These are phyloP conservation scores for Polychaeton citri DNA, from an alignment of 2,329 filamentous ascomycete genomes.

Conservation along the genomic window DNA sequence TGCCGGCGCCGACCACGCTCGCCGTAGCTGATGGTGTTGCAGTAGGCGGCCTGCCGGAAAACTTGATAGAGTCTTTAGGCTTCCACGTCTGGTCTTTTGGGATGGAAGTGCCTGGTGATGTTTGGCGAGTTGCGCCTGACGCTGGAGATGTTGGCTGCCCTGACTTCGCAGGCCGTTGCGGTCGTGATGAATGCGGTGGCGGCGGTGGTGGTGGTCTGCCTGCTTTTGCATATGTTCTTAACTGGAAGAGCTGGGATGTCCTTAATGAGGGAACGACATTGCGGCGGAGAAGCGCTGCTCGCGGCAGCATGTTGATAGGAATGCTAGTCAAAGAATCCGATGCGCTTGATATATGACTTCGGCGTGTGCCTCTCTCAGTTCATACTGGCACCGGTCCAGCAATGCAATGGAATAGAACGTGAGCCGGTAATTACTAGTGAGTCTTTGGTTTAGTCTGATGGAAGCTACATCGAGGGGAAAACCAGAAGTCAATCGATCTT, in stretches of 20 bases:
- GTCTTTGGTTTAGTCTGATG: too few species aligned
- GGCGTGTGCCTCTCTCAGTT: too few species aligned
- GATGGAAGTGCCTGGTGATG: slow-evolving; percentile 18
- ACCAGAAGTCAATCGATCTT: too few species aligned
- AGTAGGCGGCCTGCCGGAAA: slow-evolving; percentile 14
- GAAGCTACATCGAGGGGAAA: too few species aligned
- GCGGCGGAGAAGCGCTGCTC: slow-evolving; percentile 15
- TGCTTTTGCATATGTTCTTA: slow-evolving; percentile 13
- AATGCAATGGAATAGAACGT: too few species aligned
- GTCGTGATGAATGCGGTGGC: slow-evolving; percentile 5
- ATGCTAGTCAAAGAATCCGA: too few species aligned
- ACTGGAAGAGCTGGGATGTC: slow-evolving; percentile 8
- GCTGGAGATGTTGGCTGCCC: slow-evolving; percentile 8
- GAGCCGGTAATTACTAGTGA: too few species aligned
- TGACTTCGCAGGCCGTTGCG: slow-evolving; percentile 6
- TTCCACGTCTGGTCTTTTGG: slow-evolving; percentile 29
- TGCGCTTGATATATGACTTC: too few species aligned
- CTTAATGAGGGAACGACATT: slow-evolving; percentile 9
- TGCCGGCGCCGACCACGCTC: slow-evolving; percentile 5
- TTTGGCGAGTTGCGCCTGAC: slow-evolving; percentile 15
- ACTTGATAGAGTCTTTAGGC: slow-evolving; percentile 25
- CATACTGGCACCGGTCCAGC: too few species aligned
- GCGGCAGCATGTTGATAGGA: slow-evolving; percentile 15
- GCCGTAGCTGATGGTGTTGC: slow-evolving; percentile 3
- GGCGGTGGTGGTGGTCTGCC: slow-evolving; percentile 8